Evolutionary conservation across 371 early-diverging fungal genomes (phyloP), one percentile per base, ranked within the genome.

Genomic region (Mucor racemosus): DNA sequence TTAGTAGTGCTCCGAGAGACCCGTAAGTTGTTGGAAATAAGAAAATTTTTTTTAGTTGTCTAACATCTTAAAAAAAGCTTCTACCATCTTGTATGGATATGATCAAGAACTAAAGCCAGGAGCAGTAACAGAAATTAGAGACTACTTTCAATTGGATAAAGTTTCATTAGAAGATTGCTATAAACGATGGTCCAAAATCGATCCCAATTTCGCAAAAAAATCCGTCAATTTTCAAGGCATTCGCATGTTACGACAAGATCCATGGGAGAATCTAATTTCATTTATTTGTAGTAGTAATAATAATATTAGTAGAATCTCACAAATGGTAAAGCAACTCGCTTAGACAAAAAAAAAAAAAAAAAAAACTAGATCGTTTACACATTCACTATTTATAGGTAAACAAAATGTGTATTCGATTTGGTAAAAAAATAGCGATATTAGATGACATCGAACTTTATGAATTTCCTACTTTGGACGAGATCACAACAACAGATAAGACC

Each of bases 221-320:
- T 83, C 87, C 0, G 44, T 62, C 0, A 50, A 72, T 5, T 88
- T 93, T 46, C 74, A 71, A 10, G 97, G 97, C 14, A 86, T 96
- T 14, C 86, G 98, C 40, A 89, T 94, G 5, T 68, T 97, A 31
- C 77, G 92, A 13, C 96, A 96, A 64, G 94, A 94, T 60, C 95
- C 98, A 4, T 82, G 91, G 65, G 97, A 98, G 74, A 95, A 91
- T 62, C 69, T 97, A 54, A 81, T 99, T 55, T 87, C 92, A 13
- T 99, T 99, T 71, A 98, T 99, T 35, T 99, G 99, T 79, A 92
- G 95, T 4, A 84, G 90, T 60, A 98, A 98, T 84, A 99, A 99
- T 83, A 97, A 98, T 80, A 96, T 99, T 42, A 71, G 85, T 21
- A 83, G 99, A 36, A 99, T 99, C 40, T 90, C 95, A 11, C 83